These are phyloP conservation scores for Nepenthes alata DNA, from an alignment of 179 eudicot genomes.

Conservation along the genomic window DNA sequence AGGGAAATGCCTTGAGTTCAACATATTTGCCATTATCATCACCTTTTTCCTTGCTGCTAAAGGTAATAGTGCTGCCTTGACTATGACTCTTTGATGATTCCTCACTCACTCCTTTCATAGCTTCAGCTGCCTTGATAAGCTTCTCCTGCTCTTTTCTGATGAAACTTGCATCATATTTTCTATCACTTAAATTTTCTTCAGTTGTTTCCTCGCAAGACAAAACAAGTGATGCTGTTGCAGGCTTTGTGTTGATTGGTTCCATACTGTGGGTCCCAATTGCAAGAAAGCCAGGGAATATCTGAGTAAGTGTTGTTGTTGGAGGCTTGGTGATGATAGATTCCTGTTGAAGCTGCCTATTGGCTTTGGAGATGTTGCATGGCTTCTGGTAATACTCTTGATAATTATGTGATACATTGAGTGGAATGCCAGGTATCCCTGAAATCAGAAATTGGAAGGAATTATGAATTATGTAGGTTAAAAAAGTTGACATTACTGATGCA, in stretches of 20 bases:
- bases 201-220: constrained; percentile 21
- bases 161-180: constrained; percentile 42
- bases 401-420: constrained; percentile 22
- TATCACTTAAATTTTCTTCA: constrained; percentile 27
- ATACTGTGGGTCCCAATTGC: constrained; percentile 64
- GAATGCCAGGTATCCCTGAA: constrained; percentile 28
- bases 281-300: constrained; percentile 52
- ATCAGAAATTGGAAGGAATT: constrained; percentile 10
- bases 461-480: not conserved
- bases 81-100: constrained; percentile 15
- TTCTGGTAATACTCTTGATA: constrained; percentile 21
- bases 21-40: constrained; percentile 3
- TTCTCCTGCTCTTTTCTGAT: constrained; percentile 53
- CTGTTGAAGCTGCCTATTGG: constrained; percentile 13
- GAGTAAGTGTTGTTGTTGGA: constrained; percentile 10
- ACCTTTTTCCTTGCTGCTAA: constrained; percentile 13
- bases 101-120: constrained; percentile 10
- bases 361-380: constrained; percentile 19
- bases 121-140: constrained; percentile 30
- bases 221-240: constrained; percentile 55
- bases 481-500: constrained; percentile 1
- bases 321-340: constrained; percentile 11
- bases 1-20: constrained; percentile 15
- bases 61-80: constrained; percentile 13
- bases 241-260: constrained; percentile 34